Base-by-base conservation (phyloP, 2,329 filamentous ascomycete species). In the Chaetomium globosum region DNA sequence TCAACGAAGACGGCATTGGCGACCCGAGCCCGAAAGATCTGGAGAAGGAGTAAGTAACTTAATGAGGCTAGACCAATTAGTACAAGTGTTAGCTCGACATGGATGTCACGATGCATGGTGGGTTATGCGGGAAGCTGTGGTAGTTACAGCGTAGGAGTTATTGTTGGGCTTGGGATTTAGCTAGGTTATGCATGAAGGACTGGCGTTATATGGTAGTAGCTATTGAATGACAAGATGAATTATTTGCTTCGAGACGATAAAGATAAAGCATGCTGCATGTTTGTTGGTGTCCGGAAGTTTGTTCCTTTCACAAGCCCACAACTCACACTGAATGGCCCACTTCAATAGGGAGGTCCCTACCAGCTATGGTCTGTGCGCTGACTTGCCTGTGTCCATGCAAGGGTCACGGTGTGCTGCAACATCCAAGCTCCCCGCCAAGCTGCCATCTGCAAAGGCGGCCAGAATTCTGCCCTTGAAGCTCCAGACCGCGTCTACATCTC, bases 21-120 rank as follows among this genome's bases (percentile, higher is more conserved):
- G 95, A 99, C 76, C 95, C 95, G 53, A 91, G 89, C 65, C 94
- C 95, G 54, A 99, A 99, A 82, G 95, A 99, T 74, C 78, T 94
- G 76, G 94, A 98, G 75, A 96, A 96, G 79, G 90, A 74, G 9
- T 71, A 71, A 23, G 36, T 1, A 26, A 2, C 26, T 26, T 26
- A 36, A 21, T 19, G 5, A 52, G 9, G 3, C 30, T 36, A 9
- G 4, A 28, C 48, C 19, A 10, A 21, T 13, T 16, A 16, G 21
- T 31, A 19, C 8, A 63, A 67, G 16, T 19, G 26, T 54, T 62
- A 21, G 23, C 30, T 31, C 30, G 52, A 39, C 43, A 65, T 60
- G 54, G 56, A 46, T 55, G 39, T 54, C 39, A 46, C 13, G 57
- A 66, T 59, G 61, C 61, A 63, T 64, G 57, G 61, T 13, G 46